Base-by-base conservation (phyloP, 441 rosid genomes). In the Populus hybrid region DNA sequence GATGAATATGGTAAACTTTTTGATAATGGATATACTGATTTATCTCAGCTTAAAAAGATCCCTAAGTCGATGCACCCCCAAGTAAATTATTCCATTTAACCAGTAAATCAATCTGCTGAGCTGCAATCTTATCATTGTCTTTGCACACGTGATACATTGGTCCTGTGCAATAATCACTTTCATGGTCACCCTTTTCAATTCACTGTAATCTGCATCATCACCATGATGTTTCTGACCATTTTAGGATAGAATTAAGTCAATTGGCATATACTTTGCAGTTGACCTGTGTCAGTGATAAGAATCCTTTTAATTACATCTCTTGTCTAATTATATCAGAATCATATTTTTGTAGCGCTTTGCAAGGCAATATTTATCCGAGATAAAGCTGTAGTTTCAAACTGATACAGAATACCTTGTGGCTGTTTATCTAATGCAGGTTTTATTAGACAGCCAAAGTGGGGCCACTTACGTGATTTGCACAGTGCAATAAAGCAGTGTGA, bases 371-470 rank as follows among this genome's bases (percentile, higher is more conserved):
- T 45, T 45, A 16, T 59, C 75, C 7, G 20, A 31, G 33, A 2
- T 2, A 73, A 20, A 12, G 29, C 31, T 59, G 10, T 11, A 68
- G 21, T 76, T 76, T 53, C n/a, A 12, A 53, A 33, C 50, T 11
- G 42, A 0, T 31, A n/a, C 33, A 42, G 3, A 31, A 11, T 50
- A 26, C 59, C 59, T 26, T 2, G 9, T 68, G 42, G 64, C 59
- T 56, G 35, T 68, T 76, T 14, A 53, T 50, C 4, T 38, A n/a
- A 56, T 75, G 77, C 87, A 89, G 93, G 95, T 75, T 89, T 86
- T 79, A 80, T 88, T n/a, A 86, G 95, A 72, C 92, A 89, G 83
- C 95, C 95, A 38, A 91, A 91, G 59, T 91, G 92, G 93, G 93
- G 95, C 18, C 93, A 91, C 74, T 80, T 89, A 20, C 89, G 90